phyloP scores from a whole-genome alignment of 495 filamentous ascomycete species.

The Penicillium simplicissimum region DNA sequence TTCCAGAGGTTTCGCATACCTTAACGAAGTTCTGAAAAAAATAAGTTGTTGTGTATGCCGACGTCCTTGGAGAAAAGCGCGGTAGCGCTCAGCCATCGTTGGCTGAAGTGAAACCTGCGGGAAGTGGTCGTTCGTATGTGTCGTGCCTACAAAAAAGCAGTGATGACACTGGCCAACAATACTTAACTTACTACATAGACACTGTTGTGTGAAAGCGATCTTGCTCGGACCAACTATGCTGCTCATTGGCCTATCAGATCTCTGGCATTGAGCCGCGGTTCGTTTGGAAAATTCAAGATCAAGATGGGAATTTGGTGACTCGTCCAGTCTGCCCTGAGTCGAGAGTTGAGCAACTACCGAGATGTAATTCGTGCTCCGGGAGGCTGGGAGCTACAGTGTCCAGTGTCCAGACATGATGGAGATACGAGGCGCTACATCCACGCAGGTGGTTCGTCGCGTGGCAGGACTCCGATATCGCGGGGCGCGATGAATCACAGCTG shows the following conservation, averaged over 20 bases:
- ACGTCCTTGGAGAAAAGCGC: too few relatives aligned
- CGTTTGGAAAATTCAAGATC: not conserved
- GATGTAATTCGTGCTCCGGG: not conserved
- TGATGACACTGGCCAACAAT: too few relatives aligned
- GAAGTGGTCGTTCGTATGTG: too few relatives aligned
- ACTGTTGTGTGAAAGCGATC: too few relatives aligned
- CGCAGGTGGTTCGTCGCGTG: not conserved
- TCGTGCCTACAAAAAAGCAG: too few relatives aligned
- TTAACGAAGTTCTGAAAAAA: too few relatives aligned
- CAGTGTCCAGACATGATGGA: not conserved
- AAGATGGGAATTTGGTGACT: not conserved
- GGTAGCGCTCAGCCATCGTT: too few relatives aligned
- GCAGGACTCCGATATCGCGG: constrained; percentile 23
- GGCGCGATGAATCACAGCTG: constrained; percentile 14
- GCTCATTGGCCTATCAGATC: not conserved
- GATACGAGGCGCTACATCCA: not conserved
- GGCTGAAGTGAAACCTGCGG: too few relatives aligned
- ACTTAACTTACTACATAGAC: too few relatives aligned
- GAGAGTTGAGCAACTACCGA: not conserved
- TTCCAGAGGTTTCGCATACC: too few relatives aligned
- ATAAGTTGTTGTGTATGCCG: too few relatives aligned
- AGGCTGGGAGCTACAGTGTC: not conserved
- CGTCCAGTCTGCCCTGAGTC: not conserved
- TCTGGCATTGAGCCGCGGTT: not conserved
- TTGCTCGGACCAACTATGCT: too few relatives aligned